phyloP scores from a whole-genome alignment of 1,284 basidiomycete genomes.

The Puccinia hordei region DNA sequence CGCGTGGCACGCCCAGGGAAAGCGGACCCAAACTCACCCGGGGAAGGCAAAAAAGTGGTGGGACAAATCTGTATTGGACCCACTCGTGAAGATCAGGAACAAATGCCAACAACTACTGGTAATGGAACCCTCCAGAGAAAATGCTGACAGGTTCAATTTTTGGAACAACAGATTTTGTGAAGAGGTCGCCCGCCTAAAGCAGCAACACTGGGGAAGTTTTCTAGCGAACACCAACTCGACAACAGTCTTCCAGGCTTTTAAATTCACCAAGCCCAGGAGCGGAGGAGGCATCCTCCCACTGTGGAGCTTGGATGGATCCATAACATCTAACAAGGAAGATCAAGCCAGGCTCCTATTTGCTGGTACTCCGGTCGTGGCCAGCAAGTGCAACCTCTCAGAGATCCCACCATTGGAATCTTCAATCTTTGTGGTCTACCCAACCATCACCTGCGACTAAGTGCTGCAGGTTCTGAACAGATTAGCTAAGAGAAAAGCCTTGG shows the following conservation, averaged over 20 bases:
- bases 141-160: background rate
- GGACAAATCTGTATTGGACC: conserved; percentile 7
- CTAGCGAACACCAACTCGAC: background rate
- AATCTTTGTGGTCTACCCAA: no score
- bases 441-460: no score
- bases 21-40: background rate
- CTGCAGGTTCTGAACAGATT: no score
- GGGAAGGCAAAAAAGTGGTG: conserved; percentile 8
- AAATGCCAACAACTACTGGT: background rate
- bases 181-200: background rate
- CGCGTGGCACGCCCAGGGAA: no score
- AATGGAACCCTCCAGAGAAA: background rate
- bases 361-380: background rate
- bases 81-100: background rate
- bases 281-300: background rate
- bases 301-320: background rate
- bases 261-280: background rate
- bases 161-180: no score
- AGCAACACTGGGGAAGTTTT: background rate
- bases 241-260: no score
- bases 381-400: no score
- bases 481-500: no score
- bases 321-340: background rate
- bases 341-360: background rate
- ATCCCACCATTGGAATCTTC: no score